A percentile compares a stretch with the other conserved stretches of the same genome.
These are phyloP conservation scores for Inga leiocalycina DNA, from an alignment of 306 rosid species.

Conservation along the genomic window DNA sequence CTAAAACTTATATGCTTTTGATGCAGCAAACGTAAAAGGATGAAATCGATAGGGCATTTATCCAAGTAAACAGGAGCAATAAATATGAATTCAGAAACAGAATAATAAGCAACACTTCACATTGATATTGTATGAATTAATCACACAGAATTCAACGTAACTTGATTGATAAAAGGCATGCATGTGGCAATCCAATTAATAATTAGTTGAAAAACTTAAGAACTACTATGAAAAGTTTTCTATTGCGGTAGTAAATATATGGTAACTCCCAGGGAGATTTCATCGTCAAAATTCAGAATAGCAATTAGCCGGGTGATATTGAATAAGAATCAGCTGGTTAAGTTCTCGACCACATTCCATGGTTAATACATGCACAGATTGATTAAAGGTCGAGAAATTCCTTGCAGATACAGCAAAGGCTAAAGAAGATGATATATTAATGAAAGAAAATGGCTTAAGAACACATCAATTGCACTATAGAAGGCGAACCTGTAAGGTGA, in stretches of 20 bases:
- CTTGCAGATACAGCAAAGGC: neutral
- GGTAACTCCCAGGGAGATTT: neutral
- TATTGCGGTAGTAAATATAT: neutral
- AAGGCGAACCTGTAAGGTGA: slow-evolving; percentile 67
- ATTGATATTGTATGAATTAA: slow-evolving; percentile 5
- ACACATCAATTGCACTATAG: neutral
- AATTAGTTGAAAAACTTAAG: neutral
- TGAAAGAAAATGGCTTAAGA: neutral
- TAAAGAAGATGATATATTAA: neutral
- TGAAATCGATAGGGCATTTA: neutral
- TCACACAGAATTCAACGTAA: neutral
- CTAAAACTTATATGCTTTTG: slow-evolving; percentile 1
- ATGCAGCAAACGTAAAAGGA: slow-evolving; percentile 5
- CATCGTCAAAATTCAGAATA: neutral
- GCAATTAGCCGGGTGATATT: neutral
- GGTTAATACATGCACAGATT: neutral
- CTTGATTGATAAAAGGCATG: neutral
- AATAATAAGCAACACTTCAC: slow-evolving; percentile 1
- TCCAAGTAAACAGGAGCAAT: neutral
- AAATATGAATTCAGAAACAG: slow-evolving; percentile 22
- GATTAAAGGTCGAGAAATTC: neutral
- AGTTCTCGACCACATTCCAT: neutral
- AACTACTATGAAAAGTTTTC: neutral
- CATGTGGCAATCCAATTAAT: neutral
- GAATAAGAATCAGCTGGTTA: neutral